Conservation (phyloP, 148 eudicot genomes). For the Rhododendron simsii region DNA sequence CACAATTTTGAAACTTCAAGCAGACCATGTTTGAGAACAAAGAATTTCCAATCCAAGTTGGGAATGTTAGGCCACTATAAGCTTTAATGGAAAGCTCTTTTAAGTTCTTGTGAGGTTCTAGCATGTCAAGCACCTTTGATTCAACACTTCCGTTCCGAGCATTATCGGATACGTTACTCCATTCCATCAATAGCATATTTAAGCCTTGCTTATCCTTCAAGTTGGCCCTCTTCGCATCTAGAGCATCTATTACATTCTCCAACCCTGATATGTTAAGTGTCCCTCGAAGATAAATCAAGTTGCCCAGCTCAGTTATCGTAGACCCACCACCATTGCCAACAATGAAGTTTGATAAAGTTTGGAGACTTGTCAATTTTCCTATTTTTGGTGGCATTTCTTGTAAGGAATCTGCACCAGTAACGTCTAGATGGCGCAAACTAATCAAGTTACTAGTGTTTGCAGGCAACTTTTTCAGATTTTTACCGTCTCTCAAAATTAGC, state of each 20-base stretch:
- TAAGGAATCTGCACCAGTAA: background rate
- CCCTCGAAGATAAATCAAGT: slow-evolving; percentile 10
- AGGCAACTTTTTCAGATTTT: background rate
- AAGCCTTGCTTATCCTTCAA: too few relatives aligned
- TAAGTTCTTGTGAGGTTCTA: too few relatives aligned
- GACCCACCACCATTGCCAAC: background rate
- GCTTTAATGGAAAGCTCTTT: background rate
- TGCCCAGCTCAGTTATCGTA: slow-evolving; percentile 5
- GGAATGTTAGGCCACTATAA: background rate
- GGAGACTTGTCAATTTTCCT: slow-evolving; percentile 1
- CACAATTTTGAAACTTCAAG: background rate
- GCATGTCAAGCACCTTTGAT: too few relatives aligned
- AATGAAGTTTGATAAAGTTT: slow-evolving; percentile 14
- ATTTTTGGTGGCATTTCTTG: slow-evolving; percentile 15
- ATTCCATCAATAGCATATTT: too few relatives aligned
- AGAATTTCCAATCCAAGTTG: slow-evolving; percentile 5
- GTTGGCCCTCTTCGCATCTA: background rate
- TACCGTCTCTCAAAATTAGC: background rate
- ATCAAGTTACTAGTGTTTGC: background rate
- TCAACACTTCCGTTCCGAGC: too few relatives aligned
- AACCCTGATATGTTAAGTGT: slow-evolving; percentile 1
- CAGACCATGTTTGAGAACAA: background rate
- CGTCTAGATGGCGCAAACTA: slow-evolving; percentile 8
- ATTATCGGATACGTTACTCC: fast-evolving
- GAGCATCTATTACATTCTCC: slow-evolving; percentile 1